Evolutionary conservation across 352 stramenopile species (phyloP).

Genomic region (Plasmopara viticola): DNA sequence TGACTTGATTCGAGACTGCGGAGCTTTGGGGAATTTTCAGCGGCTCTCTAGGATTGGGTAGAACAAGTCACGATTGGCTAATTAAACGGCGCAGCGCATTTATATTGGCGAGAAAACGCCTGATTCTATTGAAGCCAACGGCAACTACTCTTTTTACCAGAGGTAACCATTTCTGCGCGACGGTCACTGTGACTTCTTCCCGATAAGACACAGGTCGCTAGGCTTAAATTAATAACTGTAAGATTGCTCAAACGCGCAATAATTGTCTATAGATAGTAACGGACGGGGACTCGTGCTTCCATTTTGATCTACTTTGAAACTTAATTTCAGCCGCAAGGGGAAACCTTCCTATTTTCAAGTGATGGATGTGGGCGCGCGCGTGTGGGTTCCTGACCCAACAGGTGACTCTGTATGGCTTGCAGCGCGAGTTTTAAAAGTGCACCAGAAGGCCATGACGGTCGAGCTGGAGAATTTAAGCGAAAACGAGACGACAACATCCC

Average conservation of each 20-base stretch:
- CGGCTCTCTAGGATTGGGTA: conserved; percentile 20
- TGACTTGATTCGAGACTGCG: conserved; percentile 7
- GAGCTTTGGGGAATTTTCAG: conserved; percentile 18
- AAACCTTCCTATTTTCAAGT: background rate
- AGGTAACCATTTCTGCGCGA: background rate
- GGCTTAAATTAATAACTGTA: background rate
- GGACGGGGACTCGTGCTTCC: too few relatives aligned
- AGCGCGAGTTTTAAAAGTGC: conserved; percentile 30
- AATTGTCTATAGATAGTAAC: background rate
- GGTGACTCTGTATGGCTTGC: conserved; percentile 58
- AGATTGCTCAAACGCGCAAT: conserved; percentile 4
- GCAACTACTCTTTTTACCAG: conserved; percentile 7
- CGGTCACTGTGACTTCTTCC: conserved; percentile 19
- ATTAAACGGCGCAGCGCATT: background rate
- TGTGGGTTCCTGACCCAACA: conserved; percentile 57
- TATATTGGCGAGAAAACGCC: conserved; percentile 18
- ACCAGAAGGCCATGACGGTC: conserved; percentile 13
- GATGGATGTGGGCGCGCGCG: conserved; percentile 70
- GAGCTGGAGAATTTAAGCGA: conserved; percentile 16
- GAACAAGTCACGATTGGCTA: conserved; percentile 4
- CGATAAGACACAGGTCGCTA: conserved; percentile 9
- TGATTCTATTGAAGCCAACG: conserved; percentile 26
- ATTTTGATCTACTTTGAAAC: too few relatives aligned
- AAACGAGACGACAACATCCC: conserved; percentile 6
- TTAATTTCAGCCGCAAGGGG: background rate